These are phyloP conservation scores for Diutina siamensis DNA, from an alignment of 1,139 yeast genomes.

Conservation along the genomic window DNA sequence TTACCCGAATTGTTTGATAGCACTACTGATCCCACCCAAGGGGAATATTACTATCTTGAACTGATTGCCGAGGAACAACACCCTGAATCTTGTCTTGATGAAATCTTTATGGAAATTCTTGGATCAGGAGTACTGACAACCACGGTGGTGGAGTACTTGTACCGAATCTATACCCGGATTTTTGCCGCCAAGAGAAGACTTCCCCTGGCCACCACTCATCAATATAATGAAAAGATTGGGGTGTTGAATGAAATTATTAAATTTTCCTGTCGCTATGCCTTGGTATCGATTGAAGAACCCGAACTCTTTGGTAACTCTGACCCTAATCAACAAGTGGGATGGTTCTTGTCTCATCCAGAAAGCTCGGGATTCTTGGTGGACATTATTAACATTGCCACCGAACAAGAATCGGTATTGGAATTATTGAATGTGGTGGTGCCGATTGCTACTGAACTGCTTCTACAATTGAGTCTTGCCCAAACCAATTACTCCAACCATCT, in stretches of 20 bases:
- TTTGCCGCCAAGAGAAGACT: slow-evolving; percentile 25
- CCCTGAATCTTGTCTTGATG: slow-evolving; percentile 25
- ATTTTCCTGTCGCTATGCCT: slow-evolving; percentile 53
- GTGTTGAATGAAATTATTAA: slow-evolving; percentile 40
- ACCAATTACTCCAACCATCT: slow-evolving; percentile 40
- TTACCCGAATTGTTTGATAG: slow-evolving; percentile 32
- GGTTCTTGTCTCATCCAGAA: slow-evolving; percentile 20
- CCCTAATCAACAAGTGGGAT: slow-evolving; percentile 17
- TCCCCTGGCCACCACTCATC: slow-evolving; percentile 29
- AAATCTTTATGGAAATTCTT: slow-evolving; percentile 41
- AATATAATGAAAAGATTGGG: slow-evolving; percentile 24
- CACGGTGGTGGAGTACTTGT: slow-evolving; percentile 37
- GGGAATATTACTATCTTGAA: slow-evolving; percentile 19
- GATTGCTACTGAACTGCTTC: slow-evolving; percentile 21
- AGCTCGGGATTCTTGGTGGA: slow-evolving; percentile 47
- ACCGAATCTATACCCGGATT: slow-evolving; percentile 29
- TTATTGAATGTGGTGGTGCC: slow-evolving; percentile 49
- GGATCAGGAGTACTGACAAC: slow-evolving; percentile 37
- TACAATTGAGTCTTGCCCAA: slow-evolving; percentile 28
- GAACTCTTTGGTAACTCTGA: slow-evolving; percentile 47
- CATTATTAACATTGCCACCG: slow-evolving; percentile 45
- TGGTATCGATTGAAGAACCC: slow-evolving; percentile 57
- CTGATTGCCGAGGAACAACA: slow-evolving; percentile 29
- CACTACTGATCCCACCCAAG: slow-evolving; percentile 14
- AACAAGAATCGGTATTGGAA: slow-evolving; percentile 55